These are phyloP conservation scores for Aspergillus sp. DNA, from an alignment of 2,329 filamentous ascomycete species.

Conservation along the genomic window DNA sequence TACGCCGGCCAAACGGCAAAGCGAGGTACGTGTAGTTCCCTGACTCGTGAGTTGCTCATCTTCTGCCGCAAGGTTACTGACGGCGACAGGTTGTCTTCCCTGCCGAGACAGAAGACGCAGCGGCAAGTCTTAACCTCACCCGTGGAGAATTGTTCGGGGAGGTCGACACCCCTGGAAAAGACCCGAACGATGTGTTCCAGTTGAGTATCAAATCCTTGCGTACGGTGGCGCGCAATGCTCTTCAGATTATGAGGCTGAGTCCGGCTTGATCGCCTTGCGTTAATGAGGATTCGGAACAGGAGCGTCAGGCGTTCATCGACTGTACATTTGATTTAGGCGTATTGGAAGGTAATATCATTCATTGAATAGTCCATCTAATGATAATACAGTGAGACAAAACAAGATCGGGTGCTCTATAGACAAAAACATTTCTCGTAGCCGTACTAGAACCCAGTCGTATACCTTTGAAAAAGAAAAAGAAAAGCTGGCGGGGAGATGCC, in stretches of 20 bases:
- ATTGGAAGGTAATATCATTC: background rate
- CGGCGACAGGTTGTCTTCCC: background rate
- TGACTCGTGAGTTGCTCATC: background rate
- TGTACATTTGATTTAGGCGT: background rate
- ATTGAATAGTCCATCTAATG: slow-evolving; percentile 1
- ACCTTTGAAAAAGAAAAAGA: background rate
- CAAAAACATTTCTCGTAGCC: background rate
- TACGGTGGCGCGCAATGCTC: background rate
- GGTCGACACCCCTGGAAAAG: background rate
- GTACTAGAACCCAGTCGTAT: background rate
- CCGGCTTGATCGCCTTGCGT: background rate
- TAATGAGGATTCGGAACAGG: background rate
- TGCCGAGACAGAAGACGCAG: background rate
- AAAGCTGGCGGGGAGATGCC: background rate
- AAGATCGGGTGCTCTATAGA: slow-evolving; percentile 2
- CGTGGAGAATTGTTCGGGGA: background rate
- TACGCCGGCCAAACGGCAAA: background rate
- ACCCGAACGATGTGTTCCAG: background rate
- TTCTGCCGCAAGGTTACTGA: background rate
- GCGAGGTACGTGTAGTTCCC: background rate
- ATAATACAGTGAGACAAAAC: slow-evolving; percentile 5
- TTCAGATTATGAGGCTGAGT: background rate
- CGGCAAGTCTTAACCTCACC: background rate
- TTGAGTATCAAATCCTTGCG: background rate
- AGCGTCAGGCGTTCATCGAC: background rate